phyloP scores from a whole-genome alignment of 106 monocot species.

The Platanthera zijinensis region DNA sequence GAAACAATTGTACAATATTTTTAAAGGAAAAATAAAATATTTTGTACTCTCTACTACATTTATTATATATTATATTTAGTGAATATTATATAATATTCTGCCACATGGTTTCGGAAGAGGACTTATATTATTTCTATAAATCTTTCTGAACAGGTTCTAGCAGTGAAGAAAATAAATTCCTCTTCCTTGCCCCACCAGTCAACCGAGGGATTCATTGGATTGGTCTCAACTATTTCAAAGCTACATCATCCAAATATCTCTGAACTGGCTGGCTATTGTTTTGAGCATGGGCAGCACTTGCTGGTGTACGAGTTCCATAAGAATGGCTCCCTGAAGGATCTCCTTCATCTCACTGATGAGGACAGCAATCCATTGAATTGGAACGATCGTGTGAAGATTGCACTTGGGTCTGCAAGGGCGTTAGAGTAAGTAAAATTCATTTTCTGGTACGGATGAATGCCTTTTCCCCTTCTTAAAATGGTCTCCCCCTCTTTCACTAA shows the following conservation, averaged over 20 bases:
- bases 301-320: conserved; percentile 76
- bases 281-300: conserved; percentile 74
- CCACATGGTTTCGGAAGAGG: not conserved
- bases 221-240: conserved; percentile 59
- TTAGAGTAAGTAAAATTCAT: conserved; percentile 63
- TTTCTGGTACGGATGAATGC: not conserved
- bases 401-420: conserved; percentile 80
- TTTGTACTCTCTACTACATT: not conserved
- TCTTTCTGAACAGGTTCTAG: conserved; percentile 50
- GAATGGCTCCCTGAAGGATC: conserved; percentile 78
- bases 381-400: conserved; percentile 83
- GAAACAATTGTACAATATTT: too few species aligned
- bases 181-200: conserved; percentile 39
- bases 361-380: conserved; percentile 70
- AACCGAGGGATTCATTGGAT: conserved; percentile 55
- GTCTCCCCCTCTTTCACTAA: not conserved
- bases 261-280: conserved; percentile 85
- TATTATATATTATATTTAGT: too few species aligned
- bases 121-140: conserved; percentile 1
- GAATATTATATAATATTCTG: too few species aligned
- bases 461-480: not conserved
- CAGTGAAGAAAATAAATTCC: conserved; percentile 81
- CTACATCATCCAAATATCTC: conserved; percentile 83
- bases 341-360: conserved; percentile 76
- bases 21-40: not conserved